These are phyloP conservation scores for Mycena sanguinolenta DNA, from an alignment of 768 basidiomycete species.

Conservation along the genomic window DNA sequence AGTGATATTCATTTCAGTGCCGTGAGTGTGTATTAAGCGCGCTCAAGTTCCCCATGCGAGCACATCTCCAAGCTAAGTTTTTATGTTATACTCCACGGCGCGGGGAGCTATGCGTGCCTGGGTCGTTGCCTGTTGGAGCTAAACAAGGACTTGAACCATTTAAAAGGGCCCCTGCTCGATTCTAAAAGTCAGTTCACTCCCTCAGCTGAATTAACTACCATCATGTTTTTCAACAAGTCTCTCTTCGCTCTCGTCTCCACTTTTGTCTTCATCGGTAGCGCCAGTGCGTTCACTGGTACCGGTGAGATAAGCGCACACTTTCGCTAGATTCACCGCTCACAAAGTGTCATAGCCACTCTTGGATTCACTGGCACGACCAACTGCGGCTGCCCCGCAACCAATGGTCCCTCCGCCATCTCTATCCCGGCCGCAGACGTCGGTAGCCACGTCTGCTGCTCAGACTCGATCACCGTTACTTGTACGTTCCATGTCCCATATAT, in stretches of 20 bases:
- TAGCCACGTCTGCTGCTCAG: conserved; percentile 3
- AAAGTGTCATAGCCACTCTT: background rate
- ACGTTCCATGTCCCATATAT: background rate
- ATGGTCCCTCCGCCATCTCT: conserved; percentile 8
- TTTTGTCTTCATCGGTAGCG: conserved; percentile 2
- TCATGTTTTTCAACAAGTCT: conserved; percentile 19
- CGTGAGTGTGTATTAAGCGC: too few relatives aligned
- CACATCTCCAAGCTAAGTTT: too few relatives aligned
- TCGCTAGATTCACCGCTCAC: background rate
- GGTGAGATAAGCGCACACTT: background rate
- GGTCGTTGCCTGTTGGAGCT: too few relatives aligned
- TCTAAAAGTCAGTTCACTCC: conserved; percentile 6
- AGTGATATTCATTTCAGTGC: too few relatives aligned
- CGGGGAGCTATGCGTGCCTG: too few relatives aligned
- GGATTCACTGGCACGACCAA: background rate
- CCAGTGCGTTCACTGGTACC: background rate
- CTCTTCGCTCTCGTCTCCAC: conserved; percentile 5
- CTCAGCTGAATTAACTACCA: conserved; percentile 13
- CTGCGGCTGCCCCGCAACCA: conserved; percentile 6
- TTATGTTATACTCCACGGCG: too few relatives aligned
- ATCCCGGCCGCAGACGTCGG: background rate
- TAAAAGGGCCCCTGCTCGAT: background rate
- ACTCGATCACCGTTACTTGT: conserved; percentile 1
- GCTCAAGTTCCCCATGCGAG: too few relatives aligned
- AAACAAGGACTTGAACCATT: background rate